Percentiles rank a stretch among this genome's conserved stretches.
phyloP scores from a whole-genome alignment of 2,329 filamentous ascomycete genomes.

The Microsporum audouinii region DNA sequence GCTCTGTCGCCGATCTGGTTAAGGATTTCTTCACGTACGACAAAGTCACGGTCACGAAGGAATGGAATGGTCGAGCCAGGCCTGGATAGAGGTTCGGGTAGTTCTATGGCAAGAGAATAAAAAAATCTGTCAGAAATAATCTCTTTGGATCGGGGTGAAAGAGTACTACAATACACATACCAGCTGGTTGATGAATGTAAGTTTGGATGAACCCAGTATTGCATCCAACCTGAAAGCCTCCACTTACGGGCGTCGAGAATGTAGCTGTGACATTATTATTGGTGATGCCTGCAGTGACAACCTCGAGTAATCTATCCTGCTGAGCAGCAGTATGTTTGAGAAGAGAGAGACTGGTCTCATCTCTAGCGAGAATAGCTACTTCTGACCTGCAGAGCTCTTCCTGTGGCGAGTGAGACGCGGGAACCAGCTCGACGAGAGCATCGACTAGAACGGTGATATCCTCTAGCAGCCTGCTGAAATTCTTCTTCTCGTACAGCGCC shows the following conservation, averaged over 20 bases:
- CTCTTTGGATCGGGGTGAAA: no score
- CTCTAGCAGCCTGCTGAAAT: slow-evolving; percentile 21
- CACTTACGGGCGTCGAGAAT: slow-evolving; percentile 5
- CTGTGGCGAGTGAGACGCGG: slow-evolving; percentile 16
- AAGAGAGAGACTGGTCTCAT: slow-evolving; percentile 1
- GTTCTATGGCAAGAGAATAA: not conserved
- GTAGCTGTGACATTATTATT: slow-evolving; percentile 5
- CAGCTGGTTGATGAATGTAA: no score
- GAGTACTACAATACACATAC: no score
- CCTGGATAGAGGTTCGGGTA: slow-evolving; percentile 5
- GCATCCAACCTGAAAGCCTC: slow-evolving; percentile 8
- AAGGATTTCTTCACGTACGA: not conserved
- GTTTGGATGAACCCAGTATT: not conserved
- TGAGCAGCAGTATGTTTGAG: slow-evolving; percentile 9
- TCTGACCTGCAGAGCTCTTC: slow-evolving; percentile 17
- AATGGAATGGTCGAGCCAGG: slow-evolving; percentile 22
- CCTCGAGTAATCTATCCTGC: slow-evolving; percentile 7
- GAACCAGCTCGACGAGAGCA: slow-evolving; percentile 21
- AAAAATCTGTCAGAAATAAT: no score
- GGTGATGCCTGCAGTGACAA: slow-evolving; percentile 3
- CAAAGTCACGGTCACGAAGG: slow-evolving; percentile 3
- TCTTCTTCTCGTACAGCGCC: slow-evolving; percentile 23
- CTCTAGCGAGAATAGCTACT: slow-evolving; percentile 10
- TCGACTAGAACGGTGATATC: slow-evolving; percentile 21
- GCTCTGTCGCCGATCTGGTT: not conserved